Evolutionary conservation across 2,329 filamentous ascomycete genomes (phyloP), one percentile per base, ranked within the genome.

Genomic region (Sclerotinia subarctica): DNA sequence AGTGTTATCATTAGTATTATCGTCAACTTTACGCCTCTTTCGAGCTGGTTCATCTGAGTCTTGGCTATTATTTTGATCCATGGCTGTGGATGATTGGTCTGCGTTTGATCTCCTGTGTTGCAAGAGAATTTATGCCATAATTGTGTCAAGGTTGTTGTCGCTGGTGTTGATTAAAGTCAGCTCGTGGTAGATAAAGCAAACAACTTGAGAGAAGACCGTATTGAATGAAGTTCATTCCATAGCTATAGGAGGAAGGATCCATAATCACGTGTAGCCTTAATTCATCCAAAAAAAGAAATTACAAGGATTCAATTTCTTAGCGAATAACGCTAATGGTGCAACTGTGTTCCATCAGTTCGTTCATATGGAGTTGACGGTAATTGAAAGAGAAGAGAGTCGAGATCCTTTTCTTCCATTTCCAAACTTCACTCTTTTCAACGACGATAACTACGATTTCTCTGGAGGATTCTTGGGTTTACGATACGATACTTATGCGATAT

Each of bases 21-120:
- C 58, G 29, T 72, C 67, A 38, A 68, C 11, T 57, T 69, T 73
- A 24, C 68, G 72, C 70, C 74, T 74, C 69, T 77, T 77, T 3
- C 58, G 72, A 62, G 74, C 68, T 15, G 49, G 69, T 54, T 74
- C 71, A 64, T 72, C 69, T 57, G 58, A 51, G 11, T 26, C 42
- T 65, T 51, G 32, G 35, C 46, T 38, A 13, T 38, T 46, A 63
- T 38, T 21, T 51, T 69, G 69, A 64, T 71, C 73, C 72, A 76
- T 76, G 24, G 49, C 7, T 52, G 5, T 49, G 24, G 57, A 44
- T 67, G 46, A 44, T 53, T 62, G 24, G 32, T n/a, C 29, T 49
- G 24, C 3, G 13, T 15, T 17, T 26, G 47, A 38, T 3, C 11
- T 59, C 15, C 19, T 24, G 58, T 58, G 38, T 58, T 24, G 13